Conservation (phyloP, 176 grass and related monocot species). For the Zea mays region DNA sequence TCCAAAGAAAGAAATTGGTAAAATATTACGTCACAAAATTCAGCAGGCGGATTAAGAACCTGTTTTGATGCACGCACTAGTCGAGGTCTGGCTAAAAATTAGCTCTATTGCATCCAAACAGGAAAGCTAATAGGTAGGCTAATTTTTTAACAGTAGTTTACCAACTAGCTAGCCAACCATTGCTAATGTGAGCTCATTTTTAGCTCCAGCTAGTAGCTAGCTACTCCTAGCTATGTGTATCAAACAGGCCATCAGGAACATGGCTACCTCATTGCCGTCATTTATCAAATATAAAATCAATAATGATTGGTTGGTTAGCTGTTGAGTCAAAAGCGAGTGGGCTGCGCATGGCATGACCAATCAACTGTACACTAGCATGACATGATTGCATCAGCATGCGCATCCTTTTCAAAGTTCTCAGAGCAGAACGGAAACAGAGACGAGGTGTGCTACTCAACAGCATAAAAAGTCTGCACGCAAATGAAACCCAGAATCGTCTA, state of each 20-base stretch:
- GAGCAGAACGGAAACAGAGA: background rate
- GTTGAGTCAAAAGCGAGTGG: background rate
- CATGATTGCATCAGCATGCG: conserved; percentile 1
- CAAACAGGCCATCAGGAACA: background rate
- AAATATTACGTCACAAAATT: background rate
- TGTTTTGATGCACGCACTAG: too few species aligned
- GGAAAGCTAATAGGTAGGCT: too few species aligned
- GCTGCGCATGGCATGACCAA: background rate
- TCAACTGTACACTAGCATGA: background rate
- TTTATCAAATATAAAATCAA: background rate
- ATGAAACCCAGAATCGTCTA: conserved; percentile 11
- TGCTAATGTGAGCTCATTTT: too few species aligned
- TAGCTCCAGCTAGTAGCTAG: too few species aligned
- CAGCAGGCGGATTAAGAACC: background rate
- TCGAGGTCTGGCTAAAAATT: too few species aligned
- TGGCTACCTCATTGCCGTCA: background rate
- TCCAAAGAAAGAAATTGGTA: background rate
- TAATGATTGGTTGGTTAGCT: background rate
- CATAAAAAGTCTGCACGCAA: conserved; percentile 37
- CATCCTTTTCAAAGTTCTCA: background rate
- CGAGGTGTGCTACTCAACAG: background rate
- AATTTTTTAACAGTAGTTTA: too few species aligned
- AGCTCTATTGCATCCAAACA: too few species aligned
- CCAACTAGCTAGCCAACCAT: too few species aligned
- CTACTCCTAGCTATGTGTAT: too few species aligned